A percentile compares a stretch with the other conserved stretches of the same genome.
These are phyloP conservation scores for Trichophaea hybrida DNA, from an alignment of 2,329 filamentous ascomycete genomes.

Conservation along the genomic window DNA sequence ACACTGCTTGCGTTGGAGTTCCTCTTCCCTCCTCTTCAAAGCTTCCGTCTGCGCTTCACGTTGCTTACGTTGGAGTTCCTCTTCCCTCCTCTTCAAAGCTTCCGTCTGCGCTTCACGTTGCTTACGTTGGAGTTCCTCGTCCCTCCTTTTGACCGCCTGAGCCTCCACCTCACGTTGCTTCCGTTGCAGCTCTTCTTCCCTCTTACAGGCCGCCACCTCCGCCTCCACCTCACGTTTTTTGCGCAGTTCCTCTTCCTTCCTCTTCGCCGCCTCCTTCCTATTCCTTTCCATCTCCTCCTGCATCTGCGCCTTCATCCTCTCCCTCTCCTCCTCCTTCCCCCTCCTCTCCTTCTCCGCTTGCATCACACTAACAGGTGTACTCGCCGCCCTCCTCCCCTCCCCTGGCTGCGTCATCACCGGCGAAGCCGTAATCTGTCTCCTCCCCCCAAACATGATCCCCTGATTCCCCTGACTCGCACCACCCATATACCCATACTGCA, in stretches of 20 bases:
- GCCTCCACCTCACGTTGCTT: slow-evolving; percentile 16
- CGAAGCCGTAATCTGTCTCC: slow-evolving; percentile 80
- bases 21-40: slow-evolving; percentile 42
- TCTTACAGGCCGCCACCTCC: slow-evolving; percentile 36
- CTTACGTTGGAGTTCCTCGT: slow-evolving; percentile 30
- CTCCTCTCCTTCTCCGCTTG: slow-evolving; percentile 24
- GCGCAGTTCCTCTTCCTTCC: slow-evolving; percentile 40
- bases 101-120: slow-evolving; percentile 16
- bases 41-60: slow-evolving; percentile 2
- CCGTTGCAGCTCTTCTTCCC: slow-evolving; percentile 33
- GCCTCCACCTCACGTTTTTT: slow-evolving; percentile 42
- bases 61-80: slow-evolving; percentile 53
- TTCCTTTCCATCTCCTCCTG: slow-evolving; percentile 43
- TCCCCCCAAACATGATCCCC: slow-evolving; percentile 79
- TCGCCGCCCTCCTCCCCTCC: slow-evolving; percentile 41
- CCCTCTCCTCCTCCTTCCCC: slow-evolving; percentile 36
- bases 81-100: slow-evolving; percentile 28
- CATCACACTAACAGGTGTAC: neutral
- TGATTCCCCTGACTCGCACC: slow-evolving; percentile 92
- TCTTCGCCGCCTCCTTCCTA: slow-evolving; percentile 36
- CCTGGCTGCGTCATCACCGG: slow-evolving; percentile 48
- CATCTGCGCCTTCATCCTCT: slow-evolving; percentile 38
- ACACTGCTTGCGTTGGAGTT: slow-evolving; percentile 60
- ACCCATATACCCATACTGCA: slow-evolving; percentile 96
- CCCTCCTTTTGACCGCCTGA: neutral